Percentiles rank a stretch among this genome's conserved stretches.
Evolutionary conservation across 345 rosid genomes (phyloP).

Genomic region (Camelina laxa): DNA sequence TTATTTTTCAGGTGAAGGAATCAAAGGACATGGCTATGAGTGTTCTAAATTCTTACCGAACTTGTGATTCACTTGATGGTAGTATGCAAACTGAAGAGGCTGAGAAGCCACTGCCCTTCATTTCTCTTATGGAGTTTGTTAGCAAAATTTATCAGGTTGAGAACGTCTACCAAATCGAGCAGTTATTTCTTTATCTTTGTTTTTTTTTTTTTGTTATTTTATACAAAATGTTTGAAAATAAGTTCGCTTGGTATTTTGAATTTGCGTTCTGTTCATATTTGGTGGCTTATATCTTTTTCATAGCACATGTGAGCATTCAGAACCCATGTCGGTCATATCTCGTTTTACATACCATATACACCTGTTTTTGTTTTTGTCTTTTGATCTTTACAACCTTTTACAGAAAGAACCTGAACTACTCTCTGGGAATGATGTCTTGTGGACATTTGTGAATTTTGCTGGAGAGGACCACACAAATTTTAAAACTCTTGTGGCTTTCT

Average conservation of each 20-base stretch:
- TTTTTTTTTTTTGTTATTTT: background rate
- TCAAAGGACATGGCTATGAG: slow-evolving; percentile 91
- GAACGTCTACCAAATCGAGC: background rate
- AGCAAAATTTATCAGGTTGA: slow-evolving; percentile 91
- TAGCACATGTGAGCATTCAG: slow-evolving; percentile 15
- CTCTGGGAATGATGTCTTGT: slow-evolving; percentile 90
- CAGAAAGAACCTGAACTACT: slow-evolving; percentile 94
- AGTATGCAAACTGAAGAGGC: slow-evolving; percentile 60
- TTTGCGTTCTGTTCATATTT: background rate
- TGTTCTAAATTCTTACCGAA: slow-evolving; percentile 65
- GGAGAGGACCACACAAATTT: slow-evolving; percentile 98
- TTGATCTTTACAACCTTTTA: slow-evolving; percentile 35
- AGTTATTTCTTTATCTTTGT: slow-evolving; percentile 25
- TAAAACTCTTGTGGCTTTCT: slow-evolving; percentile 93
- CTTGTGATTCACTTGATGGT: slow-evolving; percentile 59
- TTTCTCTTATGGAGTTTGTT: slow-evolving; percentile 89
- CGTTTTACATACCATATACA: background rate
- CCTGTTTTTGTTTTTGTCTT: background rate
- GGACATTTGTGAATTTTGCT: slow-evolving; percentile 98
- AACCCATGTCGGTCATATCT: slow-evolving; percentile 1
- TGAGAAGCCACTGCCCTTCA: slow-evolving; percentile 62
- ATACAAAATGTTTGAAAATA: slow-evolving; percentile 1
- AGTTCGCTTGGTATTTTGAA: slow-evolving; percentile 17
- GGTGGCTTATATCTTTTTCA: background rate
- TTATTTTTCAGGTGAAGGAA: slow-evolving; percentile 71